Evolutionary conservation across 768 basidiomycete genomes (phyloP).

Genomic region (Mycena galericulata): DNA sequence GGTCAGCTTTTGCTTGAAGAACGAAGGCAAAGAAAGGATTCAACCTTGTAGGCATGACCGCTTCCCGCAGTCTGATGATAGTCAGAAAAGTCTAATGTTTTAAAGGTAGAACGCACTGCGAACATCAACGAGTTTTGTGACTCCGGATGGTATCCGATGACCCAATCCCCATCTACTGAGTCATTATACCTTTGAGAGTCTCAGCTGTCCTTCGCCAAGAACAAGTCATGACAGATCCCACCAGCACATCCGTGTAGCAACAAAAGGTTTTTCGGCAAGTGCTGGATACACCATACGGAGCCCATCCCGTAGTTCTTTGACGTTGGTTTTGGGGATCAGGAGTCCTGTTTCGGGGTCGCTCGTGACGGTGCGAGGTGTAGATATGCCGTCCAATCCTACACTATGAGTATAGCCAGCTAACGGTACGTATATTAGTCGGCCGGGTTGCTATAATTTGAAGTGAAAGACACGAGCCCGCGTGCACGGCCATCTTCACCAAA

Average conservation of each 20-base stretch:
- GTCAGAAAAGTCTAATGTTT: neutral
- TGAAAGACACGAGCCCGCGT: slow-evolving; percentile 44
- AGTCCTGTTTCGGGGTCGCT: slow-evolving; percentile 70
- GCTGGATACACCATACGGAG: slow-evolving; percentile 78
- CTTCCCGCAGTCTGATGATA: neutral
- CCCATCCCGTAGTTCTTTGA: slow-evolving; percentile 62
- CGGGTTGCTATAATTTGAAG: neutral
- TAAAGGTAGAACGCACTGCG: no score
- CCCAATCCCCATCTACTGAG: slow-evolving; percentile 87
- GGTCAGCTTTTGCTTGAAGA: no score
- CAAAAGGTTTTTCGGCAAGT: slow-evolving; percentile 78
- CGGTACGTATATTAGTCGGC: neutral
- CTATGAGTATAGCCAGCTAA: slow-evolving; percentile 75
- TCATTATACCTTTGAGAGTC: slow-evolving; percentile 82
- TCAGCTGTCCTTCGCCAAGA: slow-evolving; percentile 11
- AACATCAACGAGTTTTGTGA: slow-evolving; percentile 70
- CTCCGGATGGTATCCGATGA: slow-evolving; percentile 78
- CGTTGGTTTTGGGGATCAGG: slow-evolving; percentile 71
- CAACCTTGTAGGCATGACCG: slow-evolving; percentile 86
- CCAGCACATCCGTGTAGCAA: slow-evolving; percentile 89
- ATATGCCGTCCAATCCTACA: slow-evolving; percentile 54
- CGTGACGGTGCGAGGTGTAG: slow-evolving; percentile 80
- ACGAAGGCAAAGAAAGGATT: slow-evolving; percentile 30
- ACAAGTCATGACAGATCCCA: slow-evolving; percentile 48
- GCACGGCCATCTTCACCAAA: slow-evolving; percentile 83